Evolutionary conservation across 176 grass and related monocot genomes (phyloP), one percentile per base, ranked within the genome.

Genomic region (Musa acuminata): DNA sequence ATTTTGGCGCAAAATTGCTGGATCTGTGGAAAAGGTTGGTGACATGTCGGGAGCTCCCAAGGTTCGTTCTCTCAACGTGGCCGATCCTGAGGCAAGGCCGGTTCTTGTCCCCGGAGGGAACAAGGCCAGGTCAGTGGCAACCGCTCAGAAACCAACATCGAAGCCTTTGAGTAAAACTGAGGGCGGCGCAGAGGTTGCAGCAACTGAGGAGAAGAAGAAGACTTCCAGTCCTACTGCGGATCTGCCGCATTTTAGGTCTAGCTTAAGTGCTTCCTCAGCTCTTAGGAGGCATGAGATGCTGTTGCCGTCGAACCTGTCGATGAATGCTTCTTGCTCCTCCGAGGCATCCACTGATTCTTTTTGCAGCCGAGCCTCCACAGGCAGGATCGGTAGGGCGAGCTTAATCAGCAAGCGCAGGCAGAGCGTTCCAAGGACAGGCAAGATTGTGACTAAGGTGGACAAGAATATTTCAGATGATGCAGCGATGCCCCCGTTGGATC

Each of bases 41-140:
- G 49, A 83, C 62, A 99, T 99, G 90, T 89, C 90, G 5, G 84
- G 90, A 23, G 84, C 84, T 64, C 95, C 95, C 29, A 84, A 84
- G 83, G 72, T 94, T 11, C 84, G 95, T 20, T 94, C 95, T 6
- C 73, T 94, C 24, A 99, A 93, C 26, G 93, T 92, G 72, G 73
- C 79, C 14, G 86, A 91, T 72, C 62, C 70, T 66, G 81, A 87
- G 43, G 82, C 77, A 13, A 83, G 94, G 74, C 87, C 84, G 5
- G 90, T 98, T 72, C 69, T 98, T 13, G 86, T 91, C 55, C 94
- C 94, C 9, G 94, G 84, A 1, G 94, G 94, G 64, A 98, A 98
- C 75, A 93, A 98, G 80, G 81, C 83, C 62, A 81, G 11, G 63
- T 63, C 71, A 12, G 72, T 51, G 7, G 83, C 64, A 29, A 69